Conservation (phyloP, 192 early-diverging fungal species). For the Chytriomyces sp. region DNA sequence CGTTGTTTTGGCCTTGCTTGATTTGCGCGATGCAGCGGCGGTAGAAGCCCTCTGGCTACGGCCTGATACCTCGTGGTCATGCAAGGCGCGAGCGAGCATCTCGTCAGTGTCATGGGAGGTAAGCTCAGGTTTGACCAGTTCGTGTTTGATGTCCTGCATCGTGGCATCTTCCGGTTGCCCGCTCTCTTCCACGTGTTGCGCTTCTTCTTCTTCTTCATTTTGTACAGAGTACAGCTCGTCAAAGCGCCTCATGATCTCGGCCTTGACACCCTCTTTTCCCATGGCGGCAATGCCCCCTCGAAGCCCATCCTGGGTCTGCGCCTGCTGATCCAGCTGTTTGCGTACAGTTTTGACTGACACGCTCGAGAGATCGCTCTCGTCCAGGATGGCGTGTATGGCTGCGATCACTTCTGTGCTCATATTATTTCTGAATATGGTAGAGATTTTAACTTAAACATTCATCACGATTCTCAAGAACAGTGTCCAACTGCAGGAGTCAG, state of each 20-base stretch:
- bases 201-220: conserved; percentile 7
- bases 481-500: too few species aligned
- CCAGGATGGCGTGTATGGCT: not conserved
- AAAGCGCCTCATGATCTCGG: not conserved
- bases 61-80: conserved; percentile 25
- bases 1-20: conserved; percentile 46
- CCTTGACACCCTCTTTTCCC: not conserved
- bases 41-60: not conserved
- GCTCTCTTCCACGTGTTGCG: conserved; percentile 36
- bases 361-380: not conserved
- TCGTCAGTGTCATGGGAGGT: not conserved
- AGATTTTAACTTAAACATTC: too few species aligned
- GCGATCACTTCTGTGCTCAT: too few species aligned
- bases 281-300: not conserved
- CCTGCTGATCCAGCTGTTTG: not conserved
- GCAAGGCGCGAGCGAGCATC: conserved; percentile 18
- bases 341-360: not conserved
- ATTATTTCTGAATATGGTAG: too few species aligned
- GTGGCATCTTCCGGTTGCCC: conserved; percentile 36
- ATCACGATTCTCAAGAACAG: too few species aligned
- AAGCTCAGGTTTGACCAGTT: not conserved
- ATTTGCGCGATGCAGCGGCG: conserved; percentile 30
- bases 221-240: not conserved
- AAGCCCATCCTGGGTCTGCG: not conserved
- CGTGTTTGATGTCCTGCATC: conserved; percentile 28